Percentiles rank a stretch among this genome's conserved stretches.
Conservation (phyloP, 2,329 filamentous ascomycete genomes). For the Beauveria sp. region DNA sequence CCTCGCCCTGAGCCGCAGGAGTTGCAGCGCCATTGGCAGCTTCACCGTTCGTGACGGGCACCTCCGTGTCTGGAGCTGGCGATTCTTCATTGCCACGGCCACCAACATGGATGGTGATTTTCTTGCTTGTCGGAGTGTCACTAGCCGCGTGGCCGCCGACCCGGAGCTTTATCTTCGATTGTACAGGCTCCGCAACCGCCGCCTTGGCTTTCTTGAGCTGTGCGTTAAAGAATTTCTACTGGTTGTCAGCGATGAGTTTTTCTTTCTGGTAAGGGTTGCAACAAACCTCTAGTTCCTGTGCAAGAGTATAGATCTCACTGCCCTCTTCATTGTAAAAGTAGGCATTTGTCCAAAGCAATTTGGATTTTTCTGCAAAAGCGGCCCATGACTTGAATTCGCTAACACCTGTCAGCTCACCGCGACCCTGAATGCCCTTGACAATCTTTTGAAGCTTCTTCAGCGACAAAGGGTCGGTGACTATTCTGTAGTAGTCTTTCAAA, state of each 20-base stretch:
- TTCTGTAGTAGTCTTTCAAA: slow-evolving; percentile 77
- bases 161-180: slow-evolving; percentile 76
- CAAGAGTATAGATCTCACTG: slow-evolving; percentile 73
- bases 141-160: slow-evolving; percentile 46
- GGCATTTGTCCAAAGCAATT: slow-evolving; percentile 80
- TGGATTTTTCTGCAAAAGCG: slow-evolving; percentile 70
- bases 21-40: not conserved
- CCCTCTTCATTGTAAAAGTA: slow-evolving; percentile 87
- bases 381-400: slow-evolving; percentile 76
- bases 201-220: slow-evolving; percentile 65
- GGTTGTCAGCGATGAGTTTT: slow-evolving; percentile 12
- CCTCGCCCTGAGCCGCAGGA: slow-evolving; percentile 1
- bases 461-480: slow-evolving; percentile 75
- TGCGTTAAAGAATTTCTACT: slow-evolving; percentile 60
- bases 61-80: slow-evolving; percentile 34
- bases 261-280: too few species aligned
- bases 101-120: slow-evolving; percentile 65
- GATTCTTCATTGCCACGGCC: slow-evolving; percentile 49
- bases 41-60: slow-evolving; percentile 24
- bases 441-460: slow-evolving; percentile 70
- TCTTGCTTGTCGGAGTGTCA: slow-evolving; percentile 43
- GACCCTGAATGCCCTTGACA: slow-evolving; percentile 64
- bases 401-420: slow-evolving; percentile 53
- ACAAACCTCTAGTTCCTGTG: slow-evolving; percentile 68
- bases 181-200: slow-evolving; percentile 62